Evolutionary conservation across 352 stramenopile species (phyloP), one percentile per base, ranked within the genome.

Genomic region (Phytopythium boreale): DNA sequence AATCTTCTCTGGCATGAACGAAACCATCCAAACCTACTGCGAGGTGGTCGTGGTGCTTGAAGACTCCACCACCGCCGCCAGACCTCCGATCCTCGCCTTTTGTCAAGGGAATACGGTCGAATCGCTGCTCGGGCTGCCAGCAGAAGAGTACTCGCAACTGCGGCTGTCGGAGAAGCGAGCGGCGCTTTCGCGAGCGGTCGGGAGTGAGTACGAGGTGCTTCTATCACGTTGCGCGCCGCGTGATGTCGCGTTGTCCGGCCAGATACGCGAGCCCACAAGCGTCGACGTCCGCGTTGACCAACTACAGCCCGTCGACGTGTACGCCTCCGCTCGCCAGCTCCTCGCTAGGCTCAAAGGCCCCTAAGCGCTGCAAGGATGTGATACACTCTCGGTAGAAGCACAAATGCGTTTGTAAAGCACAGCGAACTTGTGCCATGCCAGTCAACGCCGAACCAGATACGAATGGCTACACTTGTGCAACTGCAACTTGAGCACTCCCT

Each of bases 141-240:
- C 79, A 2, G 70, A 85, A 19, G 68, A 75, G 27, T 90, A 87
- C 55, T 63, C 69, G 6, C 79, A 89, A 59, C 59, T 88, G 22
- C 72, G 66, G 14, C 57, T 89, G 3, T 53, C 63, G 26, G 61
- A 75, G 43, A 89, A 87, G 61, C 69, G 72, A 15, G 47, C 39
- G 12, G 63, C 62, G 8, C 51, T 90, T 31, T 58, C 71, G 6
- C 69, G 58, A 5, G 37, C 77, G 20, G 50, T 74, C 6, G 79
- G 79, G 1, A 66, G 59, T 7, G 66, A 75, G 6, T 85, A 76
- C 52, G 55, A 62, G 0, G 59, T 84, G 1, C 26, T 90, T 12
- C 37, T 90, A 1, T 90, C 82, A 41, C 76, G 77, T 12, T 84
- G 74, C 57, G 66, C 65, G 20, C 39, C 61, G 27, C 72, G 56